A percentile compares a stretch with the other conserved stretches of the same genome.
Evolutionary conservation across 2,329 filamentous ascomycete species (phyloP).

Genomic region (Sclerotiophoma versabilis): DNA sequence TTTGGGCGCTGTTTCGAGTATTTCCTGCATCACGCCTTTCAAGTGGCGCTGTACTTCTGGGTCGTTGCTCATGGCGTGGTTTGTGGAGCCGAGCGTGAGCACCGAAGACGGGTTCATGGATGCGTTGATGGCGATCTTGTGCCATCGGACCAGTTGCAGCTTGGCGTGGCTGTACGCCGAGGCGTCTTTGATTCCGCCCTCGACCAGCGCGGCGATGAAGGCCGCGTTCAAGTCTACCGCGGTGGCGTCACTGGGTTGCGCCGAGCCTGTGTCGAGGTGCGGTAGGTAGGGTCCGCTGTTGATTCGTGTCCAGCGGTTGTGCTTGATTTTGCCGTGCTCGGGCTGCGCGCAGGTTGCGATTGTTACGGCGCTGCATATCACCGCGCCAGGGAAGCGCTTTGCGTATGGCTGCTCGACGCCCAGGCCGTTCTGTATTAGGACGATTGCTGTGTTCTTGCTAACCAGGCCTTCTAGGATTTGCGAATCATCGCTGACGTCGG

Average conservation of each 20-base stretch:
- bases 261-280: constrained; percentile 48
- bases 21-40: constrained; percentile 72
- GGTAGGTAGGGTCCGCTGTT: constrained; percentile 72
- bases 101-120: constrained; percentile 77
- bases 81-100: constrained; percentile 68
- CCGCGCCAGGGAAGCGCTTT: constrained; percentile 65
- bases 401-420: constrained; percentile 74
- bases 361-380: constrained; percentile 73
- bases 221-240: constrained; percentile 55
- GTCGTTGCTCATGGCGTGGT: constrained; percentile 71
- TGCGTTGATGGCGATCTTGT: constrained; percentile 79
- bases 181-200: constrained; percentile 71
- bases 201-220: constrained; percentile 63
- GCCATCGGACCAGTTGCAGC: constrained; percentile 75
- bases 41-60: constrained; percentile 68
- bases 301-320: constrained; percentile 77
- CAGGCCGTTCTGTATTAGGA: constrained; percentile 74
- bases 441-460: constrained; percentile 61
- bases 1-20: constrained; percentile 68
- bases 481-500: constrained; percentile 69
- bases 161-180: constrained; percentile 69
- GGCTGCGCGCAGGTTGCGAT: constrained; percentile 73
- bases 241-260: constrained; percentile 31
- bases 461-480: constrained; percentile 68
- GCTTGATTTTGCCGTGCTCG: constrained; percentile 66